Evolutionary conservation across 2,329 filamentous ascomycete genomes (phyloP), one percentile per base, ranked within the genome.

Genomic region (Alternaria novae-zelandiae): DNA sequence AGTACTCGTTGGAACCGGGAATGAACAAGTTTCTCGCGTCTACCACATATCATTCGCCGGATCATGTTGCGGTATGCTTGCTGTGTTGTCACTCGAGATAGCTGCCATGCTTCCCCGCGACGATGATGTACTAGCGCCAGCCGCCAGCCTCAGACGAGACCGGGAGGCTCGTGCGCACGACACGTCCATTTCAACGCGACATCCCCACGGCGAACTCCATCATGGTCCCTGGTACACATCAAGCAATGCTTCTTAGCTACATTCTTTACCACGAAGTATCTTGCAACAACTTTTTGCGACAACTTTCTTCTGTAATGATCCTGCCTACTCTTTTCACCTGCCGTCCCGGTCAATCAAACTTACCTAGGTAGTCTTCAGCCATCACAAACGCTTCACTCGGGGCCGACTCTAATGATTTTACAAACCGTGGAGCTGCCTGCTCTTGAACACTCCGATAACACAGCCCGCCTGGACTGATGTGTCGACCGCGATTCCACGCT

Each of bases 61-160:
- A 47, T 32, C 26, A 26, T 57, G 56, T 63, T 59, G 60, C 60
- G 54, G 36, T 60, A 55, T 64, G 64, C 17, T 28, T 64, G 64
- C 62, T 67, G 64, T 57, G 64, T 61, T 67, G 64, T 57, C 59
- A 58, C 43, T 61, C n/a, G 12, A 53, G 49, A 53, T 53, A n/a
- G 49, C 49, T 15, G 7, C 49, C 41, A 54, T 57, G 59, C 47
- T 59, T 64, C 51, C 61, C 61, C 64, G 58, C 61, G 50, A 41
- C 53, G 54, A 46, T 49, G 61, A 57, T 59, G 59, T 53, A 46
- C 59, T 59, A 60, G 63, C 56, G 56, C 51, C 53, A 25, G 25
- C 60, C 23, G 41, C 41, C 41, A 54, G 26, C 36, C 17, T 45
- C 47, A 43, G 36, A 41, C 2, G 36, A 41, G 36, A 41, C 3